Evolutionary conservation across 768 basidiomycete species (phyloP).

Genomic region (Agrocybe praecox): DNA sequence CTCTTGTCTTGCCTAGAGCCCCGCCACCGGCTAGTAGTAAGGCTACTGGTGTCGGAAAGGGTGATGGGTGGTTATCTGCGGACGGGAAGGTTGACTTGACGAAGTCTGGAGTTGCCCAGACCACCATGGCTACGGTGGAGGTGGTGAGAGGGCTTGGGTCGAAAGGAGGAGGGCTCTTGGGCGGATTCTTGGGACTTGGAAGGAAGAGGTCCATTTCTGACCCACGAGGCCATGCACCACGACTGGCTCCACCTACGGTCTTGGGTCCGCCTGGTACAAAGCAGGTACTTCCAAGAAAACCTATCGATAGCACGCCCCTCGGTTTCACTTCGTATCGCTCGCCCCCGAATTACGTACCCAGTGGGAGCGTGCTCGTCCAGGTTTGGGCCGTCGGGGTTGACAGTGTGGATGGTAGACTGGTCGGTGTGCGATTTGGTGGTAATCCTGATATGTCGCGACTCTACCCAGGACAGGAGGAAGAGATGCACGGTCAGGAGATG

Average conservation of each 20-base stretch:
- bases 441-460: conserved; percentile 13
- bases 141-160: conserved; percentile 60
- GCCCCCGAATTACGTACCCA: conserved; percentile 75
- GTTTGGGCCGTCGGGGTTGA: conserved; percentile 91
- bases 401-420: conserved; percentile 66
- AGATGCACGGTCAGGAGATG: conserved; percentile 1
- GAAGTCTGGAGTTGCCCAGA: conserved; percentile 76
- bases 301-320: conserved; percentile 26
- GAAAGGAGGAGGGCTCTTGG: conserved; percentile 13
- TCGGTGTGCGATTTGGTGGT: conserved; percentile 47
- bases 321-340: conserved; percentile 72
- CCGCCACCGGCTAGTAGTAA: conserved; percentile 28
- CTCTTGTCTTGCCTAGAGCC: conserved; percentile 55
- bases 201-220: neutral
- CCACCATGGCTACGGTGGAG: conserved; percentile 88
- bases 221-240: neutral
- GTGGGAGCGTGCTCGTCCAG: conserved; percentile 76
- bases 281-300: neutral
- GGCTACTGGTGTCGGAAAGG: neutral
- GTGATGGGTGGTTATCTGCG: conserved; percentile 10
- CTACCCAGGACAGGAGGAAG: neutral
- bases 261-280: too few species aligned
- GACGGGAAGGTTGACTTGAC: conserved; percentile 72
- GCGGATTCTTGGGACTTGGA: conserved; percentile 6
- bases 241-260: neutral